These are phyloP conservation scores for Coemansia sp. DNA, from an alignment of 192 early-diverging fungal species.

Conservation along the genomic window DNA sequence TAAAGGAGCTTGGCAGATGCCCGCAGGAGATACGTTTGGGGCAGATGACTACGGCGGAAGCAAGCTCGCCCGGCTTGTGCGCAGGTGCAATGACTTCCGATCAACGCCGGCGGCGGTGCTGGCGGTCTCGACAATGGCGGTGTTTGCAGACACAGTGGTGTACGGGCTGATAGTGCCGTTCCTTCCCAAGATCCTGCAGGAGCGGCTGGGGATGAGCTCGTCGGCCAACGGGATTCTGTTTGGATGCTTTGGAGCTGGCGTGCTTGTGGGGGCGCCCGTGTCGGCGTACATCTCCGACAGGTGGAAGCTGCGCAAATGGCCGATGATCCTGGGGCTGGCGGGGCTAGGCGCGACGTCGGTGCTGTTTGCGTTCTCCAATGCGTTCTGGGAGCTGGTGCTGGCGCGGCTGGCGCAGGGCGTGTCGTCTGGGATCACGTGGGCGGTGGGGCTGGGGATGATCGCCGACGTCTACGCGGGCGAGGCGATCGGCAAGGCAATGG, in stretches of 20 bases:
- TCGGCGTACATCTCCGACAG: constrained; percentile 75
- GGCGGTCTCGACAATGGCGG: constrained; percentile 56
- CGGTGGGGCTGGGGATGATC: constrained; percentile 71
- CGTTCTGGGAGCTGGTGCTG: constrained; percentile 66
- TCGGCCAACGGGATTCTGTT: constrained; percentile 69
- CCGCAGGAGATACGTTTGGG: background rate
- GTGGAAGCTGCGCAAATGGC: constrained; percentile 70
- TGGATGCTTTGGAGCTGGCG: constrained; percentile 70
- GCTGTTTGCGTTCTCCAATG: constrained; percentile 64
- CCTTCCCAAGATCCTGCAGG: constrained; percentile 67
- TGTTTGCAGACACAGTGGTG: constrained; percentile 69
- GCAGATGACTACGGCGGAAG: constrained; percentile 30
- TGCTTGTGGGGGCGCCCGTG: constrained; percentile 65
- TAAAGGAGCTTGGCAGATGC: background rate
- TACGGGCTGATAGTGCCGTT: constrained; percentile 76
- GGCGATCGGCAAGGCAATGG: constrained; percentile 73
- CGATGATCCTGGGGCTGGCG: constrained; percentile 73
- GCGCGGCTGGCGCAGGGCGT: constrained; percentile 74
- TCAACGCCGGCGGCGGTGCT: constrained; percentile 47
- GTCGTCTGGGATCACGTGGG: constrained; percentile 75
- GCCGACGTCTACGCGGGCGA: constrained; percentile 69
- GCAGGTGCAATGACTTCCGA: constrained; percentile 46
- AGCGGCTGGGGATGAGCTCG: constrained; percentile 60
- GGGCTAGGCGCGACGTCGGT: constrained; percentile 66
- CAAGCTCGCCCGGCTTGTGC: constrained; percentile 24